Evolutionary conservation across 2,329 filamentous ascomycete genomes (phyloP), one percentile per base, ranked within the genome.

Genomic region (Fusarium acutatum): DNA sequence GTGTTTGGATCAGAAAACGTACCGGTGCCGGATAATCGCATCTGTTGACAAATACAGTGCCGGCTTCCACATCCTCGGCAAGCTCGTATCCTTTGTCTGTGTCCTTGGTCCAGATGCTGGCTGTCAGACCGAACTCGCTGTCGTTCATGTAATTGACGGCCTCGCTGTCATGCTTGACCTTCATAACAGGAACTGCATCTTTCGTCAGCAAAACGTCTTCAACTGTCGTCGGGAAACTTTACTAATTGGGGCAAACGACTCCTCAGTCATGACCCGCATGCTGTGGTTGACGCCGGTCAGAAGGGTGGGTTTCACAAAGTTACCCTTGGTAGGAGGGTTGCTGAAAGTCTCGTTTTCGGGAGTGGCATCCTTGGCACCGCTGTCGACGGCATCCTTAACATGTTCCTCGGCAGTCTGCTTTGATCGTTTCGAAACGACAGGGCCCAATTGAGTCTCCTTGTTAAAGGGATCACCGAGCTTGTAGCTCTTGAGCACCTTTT

Each of bases 21-120:
- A 96, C 95, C 71, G 96, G 94, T 81, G 92, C 94, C 53, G 96
- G 96, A 82, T 90, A 98, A 82, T 98, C 96, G 79, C 94, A 95
- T 78, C 96, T 90, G 82, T 98, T 98, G 78, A 98, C 94, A 84
- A 98, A 98, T 54, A 98, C 95, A 4, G 96, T 98, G 46, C 96
- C 96, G 50, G 96, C 95, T 81, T 98, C 95, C 53, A 98, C 90
- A 57, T 91, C 87, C 62, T 96, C 92, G 43, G 92, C 90, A 59
- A 98, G 87, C 80, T 93, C 88, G 76, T 95, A 91, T 22, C 92
- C 96, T 79, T 88, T 91, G 50, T 85, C 87, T 6, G 91, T 90
- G 79, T 98, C 94, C 82, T 96, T 97, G 65, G 95, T 97, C 96
- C 96, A 98, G 78, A 98, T 95, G 79, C 94, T 97, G n/a, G 95